Percentiles rank a stretch among this genome's conserved stretches.
These are phyloP conservation scores for Entamoeba dispar DNA, from an alignment of 208 protist genomes.

Conservation along the genomic window DNA sequence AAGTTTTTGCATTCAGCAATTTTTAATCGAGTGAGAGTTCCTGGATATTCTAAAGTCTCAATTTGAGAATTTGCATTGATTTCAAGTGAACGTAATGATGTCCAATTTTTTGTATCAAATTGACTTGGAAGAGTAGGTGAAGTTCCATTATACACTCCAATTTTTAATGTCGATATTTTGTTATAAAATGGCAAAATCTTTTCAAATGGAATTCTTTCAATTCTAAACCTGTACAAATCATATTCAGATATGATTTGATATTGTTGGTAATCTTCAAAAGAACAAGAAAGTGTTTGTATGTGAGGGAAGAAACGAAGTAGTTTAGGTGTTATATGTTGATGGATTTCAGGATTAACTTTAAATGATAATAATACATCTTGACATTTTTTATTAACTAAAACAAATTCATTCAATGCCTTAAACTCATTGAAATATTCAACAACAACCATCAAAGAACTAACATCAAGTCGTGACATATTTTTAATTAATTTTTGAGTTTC, in stretches of 20 bases:
- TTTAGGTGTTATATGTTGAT: not conserved
- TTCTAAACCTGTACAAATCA: not conserved
- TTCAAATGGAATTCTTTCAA: not conserved
- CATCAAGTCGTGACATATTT: not conserved
- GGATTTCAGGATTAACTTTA: not conserved
- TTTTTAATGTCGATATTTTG: not conserved
- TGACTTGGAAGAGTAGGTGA: not conserved
- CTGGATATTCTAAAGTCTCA: not conserved
- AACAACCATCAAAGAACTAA: not conserved
- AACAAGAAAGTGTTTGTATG: not conserved
- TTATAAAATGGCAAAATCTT: not conserved
- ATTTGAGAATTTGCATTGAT: not conserved
- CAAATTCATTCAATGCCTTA: not conserved
- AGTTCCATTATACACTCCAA: not conserved
- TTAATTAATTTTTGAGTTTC: too few species aligned
- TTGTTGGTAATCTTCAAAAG: not conserved
- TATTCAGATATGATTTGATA: not conserved
- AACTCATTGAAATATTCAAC: not conserved
- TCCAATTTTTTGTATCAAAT: not conserved
- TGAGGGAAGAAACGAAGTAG: not conserved
- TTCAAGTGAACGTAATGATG: not conserved
- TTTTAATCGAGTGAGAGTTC: not conserved
- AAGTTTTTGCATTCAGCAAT: not conserved
- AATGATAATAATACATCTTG: not conserved
- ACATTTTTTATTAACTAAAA: not conserved